Conservation (phyloP, 768 basidiomycete genomes). For the Guyanaporus albipodus region DNA sequence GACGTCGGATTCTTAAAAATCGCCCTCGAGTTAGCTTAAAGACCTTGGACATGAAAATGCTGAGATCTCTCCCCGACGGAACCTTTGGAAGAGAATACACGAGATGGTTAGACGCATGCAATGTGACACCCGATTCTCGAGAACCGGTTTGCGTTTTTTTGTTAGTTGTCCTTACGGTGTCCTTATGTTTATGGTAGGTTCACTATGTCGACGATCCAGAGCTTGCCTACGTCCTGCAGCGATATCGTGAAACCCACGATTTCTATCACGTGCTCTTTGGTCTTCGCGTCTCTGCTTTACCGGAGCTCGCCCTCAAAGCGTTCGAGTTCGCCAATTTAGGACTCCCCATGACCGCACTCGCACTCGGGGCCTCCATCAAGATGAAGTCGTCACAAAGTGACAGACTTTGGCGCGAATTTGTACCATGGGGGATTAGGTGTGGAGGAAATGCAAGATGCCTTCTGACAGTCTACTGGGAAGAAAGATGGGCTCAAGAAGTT, state of each 20-base stretch:
- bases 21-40: slow-evolving; percentile 76
- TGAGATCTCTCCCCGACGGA: slow-evolving; percentile 67
- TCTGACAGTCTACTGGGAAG: slow-evolving; percentile 94
- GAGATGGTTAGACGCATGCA: slow-evolving; percentile 84
- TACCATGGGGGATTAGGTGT: slow-evolving; percentile 89
- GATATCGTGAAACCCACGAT: slow-evolving; percentile 97
- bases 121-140: slow-evolving; percentile 90
- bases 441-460: slow-evolving; percentile 72
- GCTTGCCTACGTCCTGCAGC: slow-evolving; percentile 95
- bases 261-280: slow-evolving; percentile 91
- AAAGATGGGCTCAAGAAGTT: slow-evolving; percentile 83
- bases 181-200: slow-evolving; percentile 49
- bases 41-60: slow-evolving; percentile 66
- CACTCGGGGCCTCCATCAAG: slow-evolving; percentile 49
- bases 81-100: slow-evolving; percentile 85
- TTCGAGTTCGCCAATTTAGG: slow-evolving; percentile 93
- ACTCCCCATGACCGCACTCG: slow-evolving; percentile 81
- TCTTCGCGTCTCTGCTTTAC: slow-evolving; percentile 85
- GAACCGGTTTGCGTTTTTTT: slow-evolving; percentile 61
- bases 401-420: slow-evolving; percentile 72
- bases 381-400: slow-evolving; percentile 41
- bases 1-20: slow-evolving; percentile 77
- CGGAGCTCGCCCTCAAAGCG: slow-evolving; percentile 90
- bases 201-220: slow-evolving; percentile 94
- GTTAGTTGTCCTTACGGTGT: not conserved